Evolutionary conservation across 306 rosid genomes (phyloP).

Genomic region (Lathyrus tuberosus): DNA sequence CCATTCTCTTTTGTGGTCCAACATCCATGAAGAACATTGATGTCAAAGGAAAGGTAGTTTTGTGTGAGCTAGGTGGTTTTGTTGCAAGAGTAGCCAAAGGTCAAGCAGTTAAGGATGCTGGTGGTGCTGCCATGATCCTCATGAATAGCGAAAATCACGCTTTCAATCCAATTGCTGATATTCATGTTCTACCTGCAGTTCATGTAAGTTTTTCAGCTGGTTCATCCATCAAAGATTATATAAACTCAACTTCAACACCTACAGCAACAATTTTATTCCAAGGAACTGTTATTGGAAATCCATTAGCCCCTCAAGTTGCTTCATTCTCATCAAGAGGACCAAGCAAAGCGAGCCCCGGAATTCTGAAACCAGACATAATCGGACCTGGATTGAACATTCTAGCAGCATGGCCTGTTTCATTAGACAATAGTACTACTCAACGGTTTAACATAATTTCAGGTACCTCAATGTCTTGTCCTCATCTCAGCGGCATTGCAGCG

Average conservation of each 20-base stretch:
- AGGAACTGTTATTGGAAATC: constrained; percentile 51
- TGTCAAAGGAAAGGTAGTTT: constrained; percentile 58
- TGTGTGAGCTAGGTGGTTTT: constrained; percentile 47
- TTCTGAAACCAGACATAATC: constrained; percentile 63
- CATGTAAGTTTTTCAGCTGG: constrained; percentile 39
- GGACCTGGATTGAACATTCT: constrained; percentile 61
- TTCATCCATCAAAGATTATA: constrained; percentile 45
- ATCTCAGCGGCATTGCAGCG: constrained; percentile 60
- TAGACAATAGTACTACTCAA: constrained; percentile 29
- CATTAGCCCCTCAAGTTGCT: constrained; percentile 45
- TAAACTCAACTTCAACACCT: constrained; percentile 48
- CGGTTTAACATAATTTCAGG: constrained; percentile 48
- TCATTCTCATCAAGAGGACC: constrained; percentile 71
- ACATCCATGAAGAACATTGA: constrained; percentile 36
- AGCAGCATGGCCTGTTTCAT: constrained; percentile 55
- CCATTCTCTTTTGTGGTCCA: constrained; percentile 32
- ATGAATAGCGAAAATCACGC: constrained; percentile 19
- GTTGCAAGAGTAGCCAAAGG: constrained; percentile 40
- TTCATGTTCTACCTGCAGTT: constrained; percentile 58
- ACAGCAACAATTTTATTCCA: constrained; percentile 42
- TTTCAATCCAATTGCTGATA: constrained; percentile 38
- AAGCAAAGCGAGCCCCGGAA: constrained; percentile 42
- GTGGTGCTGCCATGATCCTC: constrained; percentile 64
- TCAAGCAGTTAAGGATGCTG: constrained; percentile 43
- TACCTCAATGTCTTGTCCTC: constrained; percentile 68